These are phyloP conservation scores for Multifurca ochricompacta DNA, from an alignment of 768 basidiomycete genomes.

Conservation along the genomic window DNA sequence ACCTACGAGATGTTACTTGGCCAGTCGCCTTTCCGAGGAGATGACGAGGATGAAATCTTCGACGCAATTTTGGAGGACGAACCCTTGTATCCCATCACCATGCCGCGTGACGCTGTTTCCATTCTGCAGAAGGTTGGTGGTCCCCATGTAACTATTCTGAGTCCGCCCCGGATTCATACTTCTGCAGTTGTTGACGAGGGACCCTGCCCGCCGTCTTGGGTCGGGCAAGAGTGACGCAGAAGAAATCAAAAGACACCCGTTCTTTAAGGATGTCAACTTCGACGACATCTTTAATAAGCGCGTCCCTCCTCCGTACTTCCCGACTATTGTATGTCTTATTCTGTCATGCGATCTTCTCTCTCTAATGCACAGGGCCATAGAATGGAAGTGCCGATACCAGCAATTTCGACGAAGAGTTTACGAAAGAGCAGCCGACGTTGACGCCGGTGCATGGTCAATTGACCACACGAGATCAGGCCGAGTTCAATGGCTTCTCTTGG, in stretches of 20 bases:
- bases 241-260: constrained; percentile 94
- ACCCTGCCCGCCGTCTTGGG: constrained; percentile 85
- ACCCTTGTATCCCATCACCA: constrained; percentile 96
- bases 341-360: neutral
- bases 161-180: constrained; percentile 7
- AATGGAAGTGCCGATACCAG: constrained; percentile 81
- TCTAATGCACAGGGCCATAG: constrained; percentile 30
- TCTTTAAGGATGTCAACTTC: constrained; percentile 97
- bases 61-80: constrained; percentile 99
- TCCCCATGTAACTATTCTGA: neutral
- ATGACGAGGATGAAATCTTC: constrained; percentile 99
- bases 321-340: constrained; percentile 69
- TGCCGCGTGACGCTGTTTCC: constrained; percentile 95
- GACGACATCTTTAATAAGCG: constrained; percentile 97
- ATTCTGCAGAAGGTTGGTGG: constrained; percentile 80
- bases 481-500: constrained; percentile 98
- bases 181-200: constrained; percentile 78
- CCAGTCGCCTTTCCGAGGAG: constrained; percentile 98
- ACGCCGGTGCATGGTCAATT: constrained; percentile 96
- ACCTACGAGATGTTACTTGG: constrained; percentile 99
- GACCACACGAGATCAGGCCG: constrained; percentile 82
- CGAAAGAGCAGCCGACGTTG: constrained; percentile 90
- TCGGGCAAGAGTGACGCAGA: constrained; percentile 89
- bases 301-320: constrained; percentile 96
- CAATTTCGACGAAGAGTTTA: constrained; percentile 97